phyloP scores from a whole-genome alignment of 1,284 basidiomycete genomes.

The Rhodotorula sp. region DNA sequence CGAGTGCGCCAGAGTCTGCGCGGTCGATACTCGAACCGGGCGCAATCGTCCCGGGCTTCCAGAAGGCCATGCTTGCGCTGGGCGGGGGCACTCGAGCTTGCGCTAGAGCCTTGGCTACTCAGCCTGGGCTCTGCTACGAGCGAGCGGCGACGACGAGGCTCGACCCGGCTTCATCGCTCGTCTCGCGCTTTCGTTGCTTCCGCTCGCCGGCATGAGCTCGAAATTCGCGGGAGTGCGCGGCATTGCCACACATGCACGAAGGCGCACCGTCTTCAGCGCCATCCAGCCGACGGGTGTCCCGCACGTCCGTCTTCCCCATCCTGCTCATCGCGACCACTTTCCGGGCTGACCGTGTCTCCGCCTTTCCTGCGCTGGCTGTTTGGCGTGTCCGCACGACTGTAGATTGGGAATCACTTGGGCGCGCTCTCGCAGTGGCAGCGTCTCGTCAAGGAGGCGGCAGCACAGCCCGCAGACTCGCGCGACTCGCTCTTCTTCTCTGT shows the following conservation, averaged over 20 bases:
- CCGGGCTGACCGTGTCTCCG: not conserved
- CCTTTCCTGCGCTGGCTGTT: not conserved
- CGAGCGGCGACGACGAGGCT: not conserved
- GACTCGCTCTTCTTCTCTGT: conserved; percentile 79
- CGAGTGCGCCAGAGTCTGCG: conserved; percentile 65
- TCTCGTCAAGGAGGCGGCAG: conserved; percentile 61
- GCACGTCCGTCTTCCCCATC: conserved; percentile 59
- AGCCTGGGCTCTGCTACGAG: not conserved
- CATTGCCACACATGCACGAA: too few species aligned
- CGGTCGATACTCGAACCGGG: conserved; percentile 75
- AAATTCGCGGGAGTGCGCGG: not conserved
- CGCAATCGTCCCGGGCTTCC: conserved; percentile 69
- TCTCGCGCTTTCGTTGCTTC: too few species aligned
- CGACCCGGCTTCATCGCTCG: too few species aligned
- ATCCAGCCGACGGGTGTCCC: conserved; percentile 83
- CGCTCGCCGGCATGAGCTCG: not conserved
- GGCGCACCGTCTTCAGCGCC: conserved; percentile 67
- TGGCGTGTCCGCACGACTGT: not conserved
- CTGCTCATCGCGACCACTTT: too few species aligned
- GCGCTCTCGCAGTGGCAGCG: conserved; percentile 77
- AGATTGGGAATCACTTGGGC: conserved; percentile 93
- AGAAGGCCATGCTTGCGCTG: conserved; percentile 50
- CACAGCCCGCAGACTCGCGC: conserved; percentile 60
- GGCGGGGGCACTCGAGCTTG: too few species aligned
- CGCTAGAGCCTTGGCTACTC: too few species aligned